Percentiles rank a stretch among this genome's conserved stretches.
phyloP scores from a whole-genome alignment of 179 eudicot genomes.

The Patellifolia procumbens region DNA sequence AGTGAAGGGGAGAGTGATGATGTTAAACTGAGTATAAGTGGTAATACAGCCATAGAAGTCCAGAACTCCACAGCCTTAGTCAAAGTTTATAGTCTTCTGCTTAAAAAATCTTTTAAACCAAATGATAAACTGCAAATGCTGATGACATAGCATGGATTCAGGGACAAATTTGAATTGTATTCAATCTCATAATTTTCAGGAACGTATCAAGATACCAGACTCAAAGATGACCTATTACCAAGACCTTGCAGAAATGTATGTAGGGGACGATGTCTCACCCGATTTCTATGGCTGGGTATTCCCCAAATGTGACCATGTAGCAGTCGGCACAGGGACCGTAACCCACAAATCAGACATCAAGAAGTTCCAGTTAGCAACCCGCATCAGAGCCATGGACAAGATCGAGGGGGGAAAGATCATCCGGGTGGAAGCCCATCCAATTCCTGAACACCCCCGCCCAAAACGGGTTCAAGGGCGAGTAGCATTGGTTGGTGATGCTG shows the following conservation, averaged over 20 bases:
- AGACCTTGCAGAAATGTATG: conserved; percentile 92
- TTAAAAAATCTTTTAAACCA: not conserved
- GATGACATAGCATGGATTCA: not conserved
- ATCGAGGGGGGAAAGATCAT: conserved; percentile 86
- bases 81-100: not conserved
- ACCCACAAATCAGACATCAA: conserved; percentile 94
- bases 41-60: not conserved
- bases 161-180: not conserved
- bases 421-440: conserved; percentile 96
- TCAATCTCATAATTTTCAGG: conserved; percentile 28
- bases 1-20: too few relatives aligned
- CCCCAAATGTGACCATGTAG: conserved; percentile 97
- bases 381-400: conserved; percentile 77
- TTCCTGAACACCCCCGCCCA: conserved; percentile 97
- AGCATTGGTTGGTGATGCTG: conserved; percentile 93
- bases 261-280: conserved; percentile 94
- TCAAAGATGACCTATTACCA: conserved; percentile 86
- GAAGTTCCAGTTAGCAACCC: conserved; percentile 80
- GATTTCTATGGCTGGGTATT: conserved; percentile 99
- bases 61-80: not conserved
- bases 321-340: conserved; percentile 94
- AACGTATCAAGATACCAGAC: conserved; percentile 78
- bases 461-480: conserved; percentile 64
- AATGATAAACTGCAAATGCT: not conserved
- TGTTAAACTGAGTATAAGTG: not conserved